Percentiles rank a stretch among this genome's conserved stretches.
phyloP scores from a whole-genome alignment of 2,329 filamentous ascomycete species.

The Exophiala alcalophila region DNA sequence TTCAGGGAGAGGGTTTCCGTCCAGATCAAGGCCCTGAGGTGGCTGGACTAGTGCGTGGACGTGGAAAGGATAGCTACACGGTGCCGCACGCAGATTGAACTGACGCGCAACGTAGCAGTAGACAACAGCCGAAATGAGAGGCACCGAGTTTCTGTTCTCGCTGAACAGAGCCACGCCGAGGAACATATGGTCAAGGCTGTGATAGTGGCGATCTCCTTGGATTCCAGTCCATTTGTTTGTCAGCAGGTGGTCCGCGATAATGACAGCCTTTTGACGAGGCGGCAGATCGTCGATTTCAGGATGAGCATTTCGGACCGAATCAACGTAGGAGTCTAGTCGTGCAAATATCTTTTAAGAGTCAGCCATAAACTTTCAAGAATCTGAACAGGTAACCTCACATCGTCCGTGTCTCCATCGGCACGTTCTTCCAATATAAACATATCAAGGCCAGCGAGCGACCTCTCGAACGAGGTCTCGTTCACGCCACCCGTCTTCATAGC shows the following conservation, averaged over 20 bases:
- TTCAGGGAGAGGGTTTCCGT: constrained; percentile 43
- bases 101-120: constrained; percentile 76
- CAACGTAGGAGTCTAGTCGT: constrained; percentile 64
- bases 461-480: constrained; percentile 53
- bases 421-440: constrained; percentile 78
- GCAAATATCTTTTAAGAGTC: constrained; percentile 51
- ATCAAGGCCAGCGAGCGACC: constrained; percentile 73
- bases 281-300: constrained; percentile 56
- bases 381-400: constrained; percentile 49
- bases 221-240: constrained; percentile 67
- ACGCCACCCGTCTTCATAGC: constrained; percentile 47
- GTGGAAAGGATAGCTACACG: constrained; percentile 79
- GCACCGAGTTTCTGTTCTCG: constrained; percentile 72
- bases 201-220: constrained; percentile 65
- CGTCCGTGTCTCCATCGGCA: constrained; percentile 65
- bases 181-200: constrained; percentile 80
- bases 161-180: constrained; percentile 77
- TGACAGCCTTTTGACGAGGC: constrained; percentile 65
- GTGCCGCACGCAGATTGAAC: constrained; percentile 71
- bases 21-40: constrained; percentile 55
- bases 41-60: constrained; percentile 76
- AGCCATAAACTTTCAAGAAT: constrained; percentile 10
- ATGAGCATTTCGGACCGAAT: constrained; percentile 53
- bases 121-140: constrained; percentile 81
- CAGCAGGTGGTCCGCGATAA: constrained; percentile 68